A percentile compares a stretch with the other conserved stretches of the same genome.
These are phyloP conservation scores for Aspergillus quadrilineatus DNA, from an alignment of 2,329 filamentous ascomycete genomes.

Conservation along the genomic window DNA sequence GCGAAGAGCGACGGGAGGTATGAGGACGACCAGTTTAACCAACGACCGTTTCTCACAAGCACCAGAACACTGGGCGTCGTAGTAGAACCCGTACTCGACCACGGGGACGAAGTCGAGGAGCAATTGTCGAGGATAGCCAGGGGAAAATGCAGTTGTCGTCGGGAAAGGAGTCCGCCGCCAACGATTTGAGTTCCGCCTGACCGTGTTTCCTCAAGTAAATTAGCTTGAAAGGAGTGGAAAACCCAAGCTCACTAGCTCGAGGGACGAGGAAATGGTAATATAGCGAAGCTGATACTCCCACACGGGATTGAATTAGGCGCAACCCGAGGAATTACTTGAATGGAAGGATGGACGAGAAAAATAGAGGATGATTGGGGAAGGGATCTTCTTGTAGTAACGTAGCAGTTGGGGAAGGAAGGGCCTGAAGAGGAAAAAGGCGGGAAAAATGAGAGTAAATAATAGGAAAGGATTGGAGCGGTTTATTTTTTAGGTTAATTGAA, in stretches of 20 bases:
- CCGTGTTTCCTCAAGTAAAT: constrained; percentile 7
- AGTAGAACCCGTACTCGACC: background rate
- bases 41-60: background rate
- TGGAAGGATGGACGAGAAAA: background rate
- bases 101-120: background rate
- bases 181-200: constrained; percentile 1
- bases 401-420: constrained; percentile 13
- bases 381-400: constrained; percentile 5
- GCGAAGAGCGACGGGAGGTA: background rate
- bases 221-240: constrained; percentile 8
- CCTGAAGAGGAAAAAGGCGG: constrained; percentile 1
- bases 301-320: constrained; percentile 8
- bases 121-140: background rate
- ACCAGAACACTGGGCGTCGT: background rate
- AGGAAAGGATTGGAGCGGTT: constrained; percentile 5
- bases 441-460: constrained; percentile 10
- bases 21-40: background rate
- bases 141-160: background rate
- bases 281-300: background rate
- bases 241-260: constrained; percentile 7
- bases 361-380: constrained; percentile 8
- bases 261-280: constrained; percentile 12
- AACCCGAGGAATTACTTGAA: constrained; percentile 8
- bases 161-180: constrained; percentile 10
- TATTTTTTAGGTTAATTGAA: constrained; percentile 21